A percentile compares a stretch with the other conserved stretches of the same genome.
These are phyloP conservation scores for Thielaviopsis euricoi DNA, from an alignment of 2,329 filamentous ascomycete genomes.

Conservation along the genomic window DNA sequence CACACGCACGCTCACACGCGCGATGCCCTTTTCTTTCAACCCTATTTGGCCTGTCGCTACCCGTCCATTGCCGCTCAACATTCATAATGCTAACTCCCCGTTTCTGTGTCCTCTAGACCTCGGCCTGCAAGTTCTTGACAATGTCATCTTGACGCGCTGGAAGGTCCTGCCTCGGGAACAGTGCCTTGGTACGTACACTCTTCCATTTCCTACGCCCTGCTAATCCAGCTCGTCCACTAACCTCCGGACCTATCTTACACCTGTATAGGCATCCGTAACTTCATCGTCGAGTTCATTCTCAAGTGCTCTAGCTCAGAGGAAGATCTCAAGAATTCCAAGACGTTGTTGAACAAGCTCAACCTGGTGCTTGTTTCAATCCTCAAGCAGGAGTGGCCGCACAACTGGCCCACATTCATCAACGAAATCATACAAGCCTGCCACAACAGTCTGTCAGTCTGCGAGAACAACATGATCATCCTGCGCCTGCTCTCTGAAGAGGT, in stretches of 20 bases:
- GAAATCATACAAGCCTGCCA: constrained; percentile 96
- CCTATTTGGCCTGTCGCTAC: not conserved
- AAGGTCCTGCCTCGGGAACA: constrained; percentile 93
- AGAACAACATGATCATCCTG: constrained; percentile 99
- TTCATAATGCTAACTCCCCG: constrained; percentile 2
- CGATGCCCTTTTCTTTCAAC: not conserved
- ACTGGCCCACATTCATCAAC: constrained; percentile 99
- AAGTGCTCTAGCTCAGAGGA: constrained; percentile 84
- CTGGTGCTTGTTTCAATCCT: constrained; percentile 91
- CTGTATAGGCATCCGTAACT: constrained; percentile 78
- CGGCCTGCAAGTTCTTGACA: constrained; percentile 89
- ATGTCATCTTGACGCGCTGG: constrained; percentile 98
- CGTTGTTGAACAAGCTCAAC: constrained; percentile 94
- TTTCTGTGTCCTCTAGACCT: constrained; percentile 42
- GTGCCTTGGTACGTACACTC: constrained; percentile 51
- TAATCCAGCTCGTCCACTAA: not conserved
- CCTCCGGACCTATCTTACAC: constrained; percentile 3
- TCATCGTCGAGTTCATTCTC: constrained; percentile 97
- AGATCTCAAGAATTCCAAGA: constrained; percentile 65
- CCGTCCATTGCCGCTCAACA: not conserved
- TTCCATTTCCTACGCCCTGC: not conserved
- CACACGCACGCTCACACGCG: too few species aligned
- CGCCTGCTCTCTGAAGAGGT: constrained; percentile 93
- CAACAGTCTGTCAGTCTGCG: constrained; percentile 89
- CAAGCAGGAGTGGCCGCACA: constrained; percentile 99